These are phyloP conservation scores for Caloboletus inedulis DNA, from an alignment of 1,284 basidiomycete genomes.

Conservation along the genomic window DNA sequence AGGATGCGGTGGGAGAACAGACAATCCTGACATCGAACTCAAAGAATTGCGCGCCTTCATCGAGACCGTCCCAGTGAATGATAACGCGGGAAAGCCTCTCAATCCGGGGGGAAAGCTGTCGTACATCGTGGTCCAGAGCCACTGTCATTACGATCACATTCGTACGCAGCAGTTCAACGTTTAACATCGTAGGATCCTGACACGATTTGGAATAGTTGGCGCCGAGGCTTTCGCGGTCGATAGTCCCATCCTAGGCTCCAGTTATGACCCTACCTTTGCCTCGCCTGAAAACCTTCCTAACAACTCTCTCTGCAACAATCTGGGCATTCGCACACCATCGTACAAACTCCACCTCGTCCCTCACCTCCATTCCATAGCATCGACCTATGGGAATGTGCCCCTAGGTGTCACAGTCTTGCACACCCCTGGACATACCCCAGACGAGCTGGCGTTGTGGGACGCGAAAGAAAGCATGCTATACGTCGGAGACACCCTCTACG, in stretches of 20 bases:
- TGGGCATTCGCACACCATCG: constrained; percentile 40
- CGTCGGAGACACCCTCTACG: constrained; percentile 55
- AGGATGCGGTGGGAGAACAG: constrained; percentile 49
- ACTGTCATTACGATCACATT: constrained; percentile 60
- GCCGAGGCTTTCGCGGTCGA: constrained; percentile 48
- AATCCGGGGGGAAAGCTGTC: constrained; percentile 41
- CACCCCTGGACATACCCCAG: constrained; percentile 56
- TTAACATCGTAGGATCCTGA: neutral
- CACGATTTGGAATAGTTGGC: constrained; percentile 36
- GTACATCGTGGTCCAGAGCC: constrained; percentile 49
- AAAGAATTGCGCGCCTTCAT: constrained; percentile 48
- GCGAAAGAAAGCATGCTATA: constrained; percentile 47
- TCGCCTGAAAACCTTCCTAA: constrained; percentile 37
- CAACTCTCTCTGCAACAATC: constrained; percentile 45
- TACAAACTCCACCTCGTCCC: constrained; percentile 45
- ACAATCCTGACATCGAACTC: constrained; percentile 39
- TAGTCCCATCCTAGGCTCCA: constrained; percentile 47
- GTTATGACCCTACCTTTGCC: constrained; percentile 43
- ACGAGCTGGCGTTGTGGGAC: constrained; percentile 53
- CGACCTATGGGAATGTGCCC: constrained; percentile 14
- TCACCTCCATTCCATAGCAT: constrained; percentile 35
- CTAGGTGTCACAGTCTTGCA: constrained; percentile 45
- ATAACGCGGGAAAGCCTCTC: constrained; percentile 43
- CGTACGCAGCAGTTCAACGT: constrained; percentile 33
- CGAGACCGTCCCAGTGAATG: constrained; percentile 42